Evolutionary conservation across 2,329 filamentous ascomycete species (phyloP).

Genomic region (Colletotrichum sp.): DNA sequence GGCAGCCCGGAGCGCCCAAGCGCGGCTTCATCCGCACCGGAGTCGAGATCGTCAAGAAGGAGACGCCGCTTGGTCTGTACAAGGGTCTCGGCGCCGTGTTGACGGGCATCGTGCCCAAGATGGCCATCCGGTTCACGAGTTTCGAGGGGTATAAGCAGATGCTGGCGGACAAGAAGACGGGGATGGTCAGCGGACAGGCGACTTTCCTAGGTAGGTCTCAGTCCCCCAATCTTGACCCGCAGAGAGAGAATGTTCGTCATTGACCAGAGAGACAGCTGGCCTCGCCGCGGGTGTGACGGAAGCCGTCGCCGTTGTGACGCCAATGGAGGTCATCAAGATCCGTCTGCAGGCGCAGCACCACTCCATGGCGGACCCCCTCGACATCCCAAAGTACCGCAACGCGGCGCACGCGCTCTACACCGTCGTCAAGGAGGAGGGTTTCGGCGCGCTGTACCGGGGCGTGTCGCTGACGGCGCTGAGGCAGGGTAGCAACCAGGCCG

Average conservation of each 20-base stretch:
- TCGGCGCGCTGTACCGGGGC: conserved; percentile 87
- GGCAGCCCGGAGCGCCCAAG: conserved; percentile 81
- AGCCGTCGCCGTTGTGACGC: conserved; percentile 93
- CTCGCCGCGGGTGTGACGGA: conserved; percentile 94
- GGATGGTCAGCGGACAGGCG: conserved; percentile 69
- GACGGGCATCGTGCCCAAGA: conserved; percentile 97
- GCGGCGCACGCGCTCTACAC: conserved; percentile 85
- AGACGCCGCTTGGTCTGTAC: conserved; percentile 93
- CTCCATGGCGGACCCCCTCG: conserved; percentile 95
- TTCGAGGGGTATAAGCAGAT: conserved; percentile 95
- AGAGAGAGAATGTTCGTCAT: neutral
- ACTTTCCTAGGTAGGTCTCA: conserved; percentile 58
- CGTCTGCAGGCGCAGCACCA: conserved; percentile 97
- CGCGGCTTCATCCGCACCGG: conserved; percentile 90
- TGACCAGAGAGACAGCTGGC: conserved; percentile 61
- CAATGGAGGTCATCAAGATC: conserved; percentile 99
- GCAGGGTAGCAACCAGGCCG: conserved; percentile 96
- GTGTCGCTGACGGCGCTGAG: conserved; percentile 91
- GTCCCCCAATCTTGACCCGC: fast-evolving
- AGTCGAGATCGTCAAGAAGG: conserved; percentile 82
- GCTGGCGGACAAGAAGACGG: conserved; percentile 72
- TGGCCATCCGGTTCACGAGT: conserved; percentile 98
- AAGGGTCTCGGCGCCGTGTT: conserved; percentile 97
- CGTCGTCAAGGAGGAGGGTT: conserved; percentile 88
- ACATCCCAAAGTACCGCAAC: conserved; percentile 96